A percentile compares a stretch with the other conserved stretches of the same genome.
Evolutionary conservation across 1,139 yeast genomes (phyloP).

Genomic region (Candida labiduridarum): DNA sequence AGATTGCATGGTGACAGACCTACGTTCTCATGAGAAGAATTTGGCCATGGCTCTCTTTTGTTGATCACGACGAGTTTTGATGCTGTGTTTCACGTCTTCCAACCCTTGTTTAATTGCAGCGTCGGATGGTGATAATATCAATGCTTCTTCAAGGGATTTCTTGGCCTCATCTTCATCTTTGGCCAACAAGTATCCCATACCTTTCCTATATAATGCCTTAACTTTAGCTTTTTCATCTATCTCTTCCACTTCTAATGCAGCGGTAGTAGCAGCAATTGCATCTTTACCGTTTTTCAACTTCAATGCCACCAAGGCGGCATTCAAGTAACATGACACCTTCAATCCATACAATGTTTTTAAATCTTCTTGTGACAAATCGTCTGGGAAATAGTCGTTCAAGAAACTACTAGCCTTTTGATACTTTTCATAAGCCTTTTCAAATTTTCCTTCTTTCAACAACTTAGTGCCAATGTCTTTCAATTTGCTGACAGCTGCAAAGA

Average conservation of each 20-base stretch:
- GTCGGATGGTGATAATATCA: conserved; percentile 68
- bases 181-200: conserved; percentile 64
- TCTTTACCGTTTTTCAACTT: conserved; percentile 60
- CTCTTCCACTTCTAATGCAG: conserved; percentile 64
- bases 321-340: conserved; percentile 65
- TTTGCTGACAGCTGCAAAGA: conserved; percentile 63
- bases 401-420: conserved; percentile 72
- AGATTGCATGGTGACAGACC: too few relatives aligned
- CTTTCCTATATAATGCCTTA: conserved; percentile 86
- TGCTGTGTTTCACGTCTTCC: conserved; percentile 54
- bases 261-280: conserved; percentile 61
- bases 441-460: conserved; percentile 66
- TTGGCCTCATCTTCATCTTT: conserved; percentile 78
- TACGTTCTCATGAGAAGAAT: conserved; percentile 59
- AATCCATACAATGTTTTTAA: conserved; percentile 51
- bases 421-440: conserved; percentile 60
- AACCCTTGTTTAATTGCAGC: conserved; percentile 73
- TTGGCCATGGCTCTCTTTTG: conserved; percentile 86
- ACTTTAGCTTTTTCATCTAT: conserved; percentile 72
- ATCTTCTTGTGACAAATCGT: conserved; percentile 60
- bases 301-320: conserved; percentile 74
- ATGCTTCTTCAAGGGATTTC: conserved; percentile 66
- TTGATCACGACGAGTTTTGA: conserved; percentile 60
- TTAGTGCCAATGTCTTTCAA: conserved; percentile 81
- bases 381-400: conserved; percentile 74